Conservation (phyloP, 345 rosid genomes). For the Eucalyptus rudis region DNA sequence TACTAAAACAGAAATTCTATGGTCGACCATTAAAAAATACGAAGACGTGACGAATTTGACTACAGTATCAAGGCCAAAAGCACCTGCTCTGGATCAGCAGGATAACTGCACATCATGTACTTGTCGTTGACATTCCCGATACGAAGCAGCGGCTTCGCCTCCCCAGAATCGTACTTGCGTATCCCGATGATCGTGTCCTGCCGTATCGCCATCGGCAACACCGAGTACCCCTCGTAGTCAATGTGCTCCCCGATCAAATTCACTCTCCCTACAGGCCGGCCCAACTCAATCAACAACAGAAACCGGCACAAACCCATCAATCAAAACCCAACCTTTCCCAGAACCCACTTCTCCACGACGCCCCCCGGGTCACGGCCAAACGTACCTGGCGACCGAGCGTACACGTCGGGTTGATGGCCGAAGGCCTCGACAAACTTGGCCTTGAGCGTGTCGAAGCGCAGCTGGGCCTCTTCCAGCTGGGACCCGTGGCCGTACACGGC, state of each 20-base stretch:
- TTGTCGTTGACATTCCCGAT: slow-evolving; percentile 73
- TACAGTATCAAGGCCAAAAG: background rate
- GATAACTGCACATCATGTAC: slow-evolving; percentile 59
- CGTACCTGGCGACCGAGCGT: slow-evolving; percentile 87
- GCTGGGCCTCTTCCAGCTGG: slow-evolving; percentile 60
- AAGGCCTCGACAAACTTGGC: slow-evolving; percentile 52
- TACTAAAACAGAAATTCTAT: background rate
- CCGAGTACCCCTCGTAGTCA: slow-evolving; percentile 97
- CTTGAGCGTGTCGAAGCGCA: slow-evolving; percentile 53
- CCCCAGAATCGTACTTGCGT: slow-evolving; percentile 33
- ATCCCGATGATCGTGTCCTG: slow-evolving; percentile 87
- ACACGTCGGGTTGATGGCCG: slow-evolving; percentile 55
- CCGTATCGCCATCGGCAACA: slow-evolving; percentile 96
- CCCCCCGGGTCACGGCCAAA: no score
- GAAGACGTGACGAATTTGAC: background rate
- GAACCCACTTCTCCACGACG: background rate
- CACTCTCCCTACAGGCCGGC: slow-evolving; percentile 56
- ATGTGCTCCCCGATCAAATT: slow-evolving; percentile 97
- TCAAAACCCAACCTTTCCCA: background rate
- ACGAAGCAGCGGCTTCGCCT: slow-evolving; percentile 37
- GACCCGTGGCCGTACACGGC: slow-evolving; percentile 72
- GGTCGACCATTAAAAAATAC: background rate
- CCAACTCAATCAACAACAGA: background rate
- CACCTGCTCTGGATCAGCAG: slow-evolving; percentile 86
- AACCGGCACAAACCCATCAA: background rate